A percentile compares a stretch with the other conserved stretches of the same genome.
These are phyloP conservation scores for Penicillium paneum DNA, from an alignment of 2,329 filamentous ascomycete species.

Conservation along the genomic window DNA sequence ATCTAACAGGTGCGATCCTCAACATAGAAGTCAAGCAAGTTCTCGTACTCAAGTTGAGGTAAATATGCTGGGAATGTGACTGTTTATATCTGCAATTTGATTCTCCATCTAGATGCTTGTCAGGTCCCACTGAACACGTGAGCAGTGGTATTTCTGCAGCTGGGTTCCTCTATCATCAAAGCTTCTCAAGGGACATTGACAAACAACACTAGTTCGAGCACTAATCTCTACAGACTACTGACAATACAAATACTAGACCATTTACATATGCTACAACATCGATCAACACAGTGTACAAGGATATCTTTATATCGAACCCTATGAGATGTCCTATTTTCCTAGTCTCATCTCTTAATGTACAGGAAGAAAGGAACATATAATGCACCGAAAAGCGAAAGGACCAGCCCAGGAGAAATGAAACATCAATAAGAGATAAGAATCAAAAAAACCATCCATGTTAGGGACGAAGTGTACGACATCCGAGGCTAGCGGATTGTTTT, in stretches of 20 bases:
- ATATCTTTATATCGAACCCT: background rate
- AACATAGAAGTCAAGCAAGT: background rate
- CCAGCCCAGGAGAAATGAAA: conserved; percentile 7
- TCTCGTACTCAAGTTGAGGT: background rate
- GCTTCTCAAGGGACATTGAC: background rate
- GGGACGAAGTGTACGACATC: conserved; percentile 1
- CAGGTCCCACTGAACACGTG: background rate
- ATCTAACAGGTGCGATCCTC: background rate
- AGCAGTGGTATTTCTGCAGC: background rate
- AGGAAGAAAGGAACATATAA: conserved; percentile 12
- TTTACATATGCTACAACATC: background rate
- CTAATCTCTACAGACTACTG: background rate
- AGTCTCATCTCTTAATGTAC: conserved; percentile 18
- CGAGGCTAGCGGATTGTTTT: conserved; percentile 20
- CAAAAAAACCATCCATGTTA: background rate
- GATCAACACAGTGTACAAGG: background rate
- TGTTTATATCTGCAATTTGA: background rate
- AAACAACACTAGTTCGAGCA: background rate
- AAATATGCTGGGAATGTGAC: background rate
- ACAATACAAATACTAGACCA: background rate
- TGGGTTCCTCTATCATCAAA: background rate
- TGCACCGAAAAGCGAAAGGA: conserved; percentile 8
- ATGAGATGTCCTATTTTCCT: conserved; percentile 6
- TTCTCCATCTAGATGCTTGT: background rate
- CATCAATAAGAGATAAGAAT: background rate